Evolutionary conservation across 2,329 filamentous ascomycete genomes (phyloP), one percentile per base, ranked within the genome.

Genomic region (Ceratocystis variospora): DNA sequence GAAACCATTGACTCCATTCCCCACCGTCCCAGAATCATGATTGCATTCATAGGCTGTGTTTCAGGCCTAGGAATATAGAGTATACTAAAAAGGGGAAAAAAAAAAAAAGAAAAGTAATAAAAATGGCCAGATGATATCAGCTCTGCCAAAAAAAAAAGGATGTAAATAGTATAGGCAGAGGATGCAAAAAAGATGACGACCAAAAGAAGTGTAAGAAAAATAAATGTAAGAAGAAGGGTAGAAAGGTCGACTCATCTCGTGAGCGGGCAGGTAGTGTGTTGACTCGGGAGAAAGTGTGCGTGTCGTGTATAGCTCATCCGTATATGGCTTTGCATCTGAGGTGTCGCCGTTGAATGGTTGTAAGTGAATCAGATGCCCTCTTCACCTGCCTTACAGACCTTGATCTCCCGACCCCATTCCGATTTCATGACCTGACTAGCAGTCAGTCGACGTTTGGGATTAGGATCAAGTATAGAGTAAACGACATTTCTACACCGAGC

Each of bases 401-500:
- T 96, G 77, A 97, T 96, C 76, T 96, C 93, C 71, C 94, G 89
- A 71, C 94, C 91, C 94, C 94, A 99, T 79, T 99, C 94, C 3
- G 93, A 97, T 77, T 96, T 96, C 72, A 99, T 85, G 67, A 97
- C 90, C 78, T 99, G 94, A 50, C 92, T 93, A 67, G 94, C 93
- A 37, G 91, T 96, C 74, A 99, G 93, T 71, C 94, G 90, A 70
- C 94, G 88, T 67, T 84, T 84, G 31, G 94, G 91, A 74, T 96
- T 96, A 37, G 94, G 94, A 73, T 99, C 94, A 59, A 99, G 83
- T 70, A 99, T 96, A 25, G 92, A 97, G 78, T 99, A 99, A 74
- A 99, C 96, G 72, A 99, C 94, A 72, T 99, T 99, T 69, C 94
- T 89, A 77, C 94, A 99, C 72, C 93, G 90, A 71, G 92, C 92